Base-by-base conservation (phyloP, 2,329 filamentous ascomycete genomes). In the Xylaria sp. region DNA sequence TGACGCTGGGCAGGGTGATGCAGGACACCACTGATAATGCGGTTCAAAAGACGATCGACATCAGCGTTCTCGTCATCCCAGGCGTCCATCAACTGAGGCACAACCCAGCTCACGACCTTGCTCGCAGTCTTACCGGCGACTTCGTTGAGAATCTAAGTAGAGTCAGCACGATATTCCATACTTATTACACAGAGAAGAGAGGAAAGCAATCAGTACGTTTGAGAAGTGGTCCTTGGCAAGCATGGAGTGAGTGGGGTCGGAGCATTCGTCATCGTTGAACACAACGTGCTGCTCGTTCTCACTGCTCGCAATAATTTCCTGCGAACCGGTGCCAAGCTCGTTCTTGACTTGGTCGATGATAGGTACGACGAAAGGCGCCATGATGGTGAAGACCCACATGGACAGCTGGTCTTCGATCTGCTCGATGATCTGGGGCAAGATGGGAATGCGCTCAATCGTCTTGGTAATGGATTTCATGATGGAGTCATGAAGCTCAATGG, bases 191-290 rank as follows among this genome's bases (percentile, higher is more conserved):
- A 49, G 10, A 34, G 8, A 34, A 9, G 9, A 1, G 2, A n/a
- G 13, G 10, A 39, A 13, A 51, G 19, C 2, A 42, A 13, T 68
- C 80, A 46, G 75, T 73, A 88, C 80, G 70, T 95, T 95, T 64
- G 88, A 90, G 74, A 97, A 97, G 75, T 97, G 92, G 69, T 97
- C 92, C 78, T 97, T 97, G 60, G 91, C 92, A 55, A 97, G 79
- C 92, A 96, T 96, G 18, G 91, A 95, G 77, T 97, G 92, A 1
- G 92, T 97, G 0, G 92, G 93, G 70, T 97, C 88, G 18, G 85
- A 86, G 63, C 79, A 89, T 55, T 82, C 63, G 70, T 95, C 88
- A 65, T 97, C 87, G 50, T 89, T 76, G 75, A 96, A 97, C 54
- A 97, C 91, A 66, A 95, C 83, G 69, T 89, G 85, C 76, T 96